These are phyloP conservation scores for Solanum clarkiae DNA, from an alignment of 257 asterid genomes.

Conservation along the genomic window DNA sequence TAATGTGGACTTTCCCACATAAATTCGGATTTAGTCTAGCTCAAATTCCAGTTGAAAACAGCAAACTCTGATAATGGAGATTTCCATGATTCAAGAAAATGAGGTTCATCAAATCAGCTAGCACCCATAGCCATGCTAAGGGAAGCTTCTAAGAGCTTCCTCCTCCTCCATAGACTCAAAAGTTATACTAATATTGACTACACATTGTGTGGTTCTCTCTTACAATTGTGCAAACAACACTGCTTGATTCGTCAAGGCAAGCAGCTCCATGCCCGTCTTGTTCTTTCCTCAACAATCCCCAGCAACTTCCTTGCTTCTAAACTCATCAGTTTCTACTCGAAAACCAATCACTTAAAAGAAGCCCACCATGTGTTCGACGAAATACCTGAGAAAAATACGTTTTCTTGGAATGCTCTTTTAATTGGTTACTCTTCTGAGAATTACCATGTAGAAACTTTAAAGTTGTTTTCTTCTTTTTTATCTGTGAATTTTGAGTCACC, in stretches of 20 bases:
- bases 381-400: slow-evolving; percentile 50
- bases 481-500: slow-evolving; percentile 5
- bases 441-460: slow-evolving; percentile 30
- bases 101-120: no score
- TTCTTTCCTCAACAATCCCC: slow-evolving; percentile 31
- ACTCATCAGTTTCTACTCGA: slow-evolving; percentile 52
- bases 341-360: slow-evolving; percentile 11
- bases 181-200: slow-evolving; percentile 9
- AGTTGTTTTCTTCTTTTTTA: slow-evolving; percentile 21
- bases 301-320: slow-evolving; percentile 79
- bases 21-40: no score
- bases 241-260: slow-evolving; percentile 47
- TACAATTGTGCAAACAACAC: slow-evolving; percentile 57
- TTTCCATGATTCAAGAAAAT: no score
- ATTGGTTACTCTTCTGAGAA: slow-evolving; percentile 44
- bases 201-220: slow-evolving; percentile 40
- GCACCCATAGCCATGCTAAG: neutral
- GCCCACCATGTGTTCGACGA: slow-evolving; percentile 79
- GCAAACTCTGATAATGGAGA: no score
- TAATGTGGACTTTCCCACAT: no score
- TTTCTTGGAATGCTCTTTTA: slow-evolving; percentile 71
- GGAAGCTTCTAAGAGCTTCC: neutral
- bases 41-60: no score
- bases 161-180: neutral
- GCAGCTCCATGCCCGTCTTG: slow-evolving; percentile 62